These are phyloP conservation scores for Globisporangium perplexum DNA, from an alignment of 352 stramenopile genomes.

Conservation along the genomic window DNA sequence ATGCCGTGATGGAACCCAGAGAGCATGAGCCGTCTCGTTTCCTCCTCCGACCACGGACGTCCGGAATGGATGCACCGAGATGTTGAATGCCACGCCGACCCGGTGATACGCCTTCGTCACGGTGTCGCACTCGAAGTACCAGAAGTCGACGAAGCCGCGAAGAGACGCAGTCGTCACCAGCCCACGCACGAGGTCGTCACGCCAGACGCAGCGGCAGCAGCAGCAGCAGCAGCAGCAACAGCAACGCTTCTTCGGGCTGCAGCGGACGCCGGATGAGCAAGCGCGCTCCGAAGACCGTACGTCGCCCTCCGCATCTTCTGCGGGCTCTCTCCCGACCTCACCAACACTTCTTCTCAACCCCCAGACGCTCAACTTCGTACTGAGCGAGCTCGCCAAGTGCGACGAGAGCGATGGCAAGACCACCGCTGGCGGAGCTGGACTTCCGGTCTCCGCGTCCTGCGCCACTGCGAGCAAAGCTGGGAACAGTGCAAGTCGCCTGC, in stretches of 20 bases:
- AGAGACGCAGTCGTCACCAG: no score
- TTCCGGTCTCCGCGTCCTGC: neutral
- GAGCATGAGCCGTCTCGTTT: no score
- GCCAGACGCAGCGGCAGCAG: no score
- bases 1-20: no score
- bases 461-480: neutral
- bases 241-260: neutral
- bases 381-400: conserved; percentile 59
- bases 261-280: no score
- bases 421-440: conserved; percentile 1
- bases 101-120: no score
- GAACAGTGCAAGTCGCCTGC: neutral
- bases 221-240: neutral
- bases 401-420: conserved; percentile 26
- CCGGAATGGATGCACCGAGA: no score
- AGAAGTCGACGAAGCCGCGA: no score
- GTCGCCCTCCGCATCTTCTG: neutral
- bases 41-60: no score
- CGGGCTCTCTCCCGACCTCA: neutral
- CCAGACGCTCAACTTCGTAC: conserved; percentile 55
- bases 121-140: no score
- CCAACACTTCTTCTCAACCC: conserved; percentile 21
- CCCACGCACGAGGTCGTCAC: no score
- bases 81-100: no score
- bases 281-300: conserved; percentile 38